Evolutionary conservation across 306 rosid genomes (phyloP).

Genomic region (Fragaria ananassa): DNA sequence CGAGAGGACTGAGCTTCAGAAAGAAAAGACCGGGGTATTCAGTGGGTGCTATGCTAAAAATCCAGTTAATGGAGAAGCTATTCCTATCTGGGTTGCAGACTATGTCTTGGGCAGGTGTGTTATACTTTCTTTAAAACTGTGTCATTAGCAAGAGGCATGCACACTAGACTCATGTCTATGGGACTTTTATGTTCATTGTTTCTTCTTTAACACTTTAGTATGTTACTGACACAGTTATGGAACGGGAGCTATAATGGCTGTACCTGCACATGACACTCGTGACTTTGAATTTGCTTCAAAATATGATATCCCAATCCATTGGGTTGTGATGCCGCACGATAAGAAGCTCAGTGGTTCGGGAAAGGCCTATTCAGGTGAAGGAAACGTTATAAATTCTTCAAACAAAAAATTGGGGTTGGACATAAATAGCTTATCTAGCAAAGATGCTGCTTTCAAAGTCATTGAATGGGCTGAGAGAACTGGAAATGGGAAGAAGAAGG

Average conservation of each 20-base stretch:
- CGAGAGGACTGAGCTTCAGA: constrained; percentile 98
- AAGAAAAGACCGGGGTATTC: constrained; percentile 89
- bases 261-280: constrained; percentile 91
- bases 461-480: constrained; percentile 83
- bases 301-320: constrained; percentile 54
- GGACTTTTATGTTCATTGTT: constrained; percentile 23
- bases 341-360: constrained; percentile 38
- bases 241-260: constrained; percentile 98
- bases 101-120: constrained; percentile 94
- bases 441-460: constrained; percentile 68
- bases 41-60: constrained; percentile 88
- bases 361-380: constrained; percentile 79
- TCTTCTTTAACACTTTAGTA: constrained; percentile 20
- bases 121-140: constrained; percentile 10
- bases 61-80: constrained; percentile 79
- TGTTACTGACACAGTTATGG: constrained; percentile 69
- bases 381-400: constrained; percentile 63
- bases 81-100: constrained; percentile 97
- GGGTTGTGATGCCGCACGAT: constrained; percentile 72
- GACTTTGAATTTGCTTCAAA: constrained; percentile 84
- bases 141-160: constrained; percentile 11
- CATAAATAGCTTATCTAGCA: constrained; percentile 75
- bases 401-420: constrained; percentile 55
- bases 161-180: constrained; percentile 11
- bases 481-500: constrained; percentile 88